Evolutionary conservation across 2,329 filamentous ascomycete species (phyloP), one percentile per base, ranked within the genome.

Genomic region (Pseudopyricularia javanii): DNA sequence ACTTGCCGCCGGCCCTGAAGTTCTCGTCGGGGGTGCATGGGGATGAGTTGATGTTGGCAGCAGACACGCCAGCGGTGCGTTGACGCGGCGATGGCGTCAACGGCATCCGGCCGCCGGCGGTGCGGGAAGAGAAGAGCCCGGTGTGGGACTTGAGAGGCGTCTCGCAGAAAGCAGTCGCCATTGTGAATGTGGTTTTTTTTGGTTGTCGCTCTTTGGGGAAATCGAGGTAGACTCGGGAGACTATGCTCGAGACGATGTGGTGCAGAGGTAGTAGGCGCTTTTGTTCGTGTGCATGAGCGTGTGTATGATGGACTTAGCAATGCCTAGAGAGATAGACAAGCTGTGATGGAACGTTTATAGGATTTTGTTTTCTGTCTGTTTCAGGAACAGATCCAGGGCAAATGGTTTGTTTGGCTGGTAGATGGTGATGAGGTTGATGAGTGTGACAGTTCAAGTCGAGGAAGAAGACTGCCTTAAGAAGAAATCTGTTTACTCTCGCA

Each of bases 91-190:
- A 97, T 32, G 93, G 91, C 4, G 91, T 96, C 66, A 98, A 74
- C 61, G 93, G 91, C 78, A 95, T 91, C 57, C 93, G 88, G 67
- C 91, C 90, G 72, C 91, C 91, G 69, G 91, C 93, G 67, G 91
- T 93, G 68, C 90, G 90, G 61, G 88, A 82, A 60, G 86, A 90
- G 75, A 97, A 96, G 63, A 96, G 80, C 55, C 90, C 89, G 72
- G 86, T 83, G 70, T 95, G 91, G 78, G 88, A 93, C 79, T 96
- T 97, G 67, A 93, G 78, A 56, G 93, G 93, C 56, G 93, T 97
- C 63, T 89, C 87, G 70, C 96, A 82, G 66, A 81, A 73, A 69
- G 85, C 69, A 56, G 73, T 86, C 68, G 91, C 89, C 91, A 97
- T 97, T 68, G 62, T 79, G 70, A 66, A 62, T 63, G 61, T 62